Evolutionary conservation across 331 rosid genomes (phyloP), one percentile per base, ranked within the genome.

Genomic region (Erythrophleum ivorense): DNA sequence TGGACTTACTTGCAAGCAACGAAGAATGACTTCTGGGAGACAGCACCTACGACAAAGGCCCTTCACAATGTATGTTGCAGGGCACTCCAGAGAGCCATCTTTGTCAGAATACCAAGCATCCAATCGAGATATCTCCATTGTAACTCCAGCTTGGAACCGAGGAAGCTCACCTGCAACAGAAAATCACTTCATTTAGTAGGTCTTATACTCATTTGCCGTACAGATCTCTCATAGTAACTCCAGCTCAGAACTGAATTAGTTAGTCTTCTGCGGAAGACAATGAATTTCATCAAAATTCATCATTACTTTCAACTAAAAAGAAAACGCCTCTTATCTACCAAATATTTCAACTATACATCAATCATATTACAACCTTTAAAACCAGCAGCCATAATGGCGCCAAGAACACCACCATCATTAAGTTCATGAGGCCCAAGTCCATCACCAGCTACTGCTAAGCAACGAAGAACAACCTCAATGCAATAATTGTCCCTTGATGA

Each of bases 11-110:
- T 96, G 98, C 98, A 94, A 87, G 85, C 97, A 88, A 52, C 99
- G 94, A 76, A 96, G 98, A 89, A 94, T 85, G 83, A 91, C 78
- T 88, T 96, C 99, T 0, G 99, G 95, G 86, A 96, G 94, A 81
- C 98, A 96, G 86, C 98, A 94, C 87, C 92, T 89, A 67, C 92
- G 94, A 82, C 99, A 96, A 31, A 96, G 95, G 65, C 99, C 98
- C 76, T 78, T 89, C 75, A 96, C 95, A 69, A 94, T 88, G 88
- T 90, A 91, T 48, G 92, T 86, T 65, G 97, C 99, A 5, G 94
- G 98, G 78, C 78, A 68, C 52, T 81, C 89, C 58, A 91, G 71
- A 74, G 88, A 86, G 74, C 97, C 98, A 78, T 88, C 91, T 82
- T 82, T 80, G 78, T 80, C 83, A 71, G 92, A 93, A 89, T 86